Conservation (phyloP, 768 basidiomycete genomes). For the Lentinula sp. region DNA sequence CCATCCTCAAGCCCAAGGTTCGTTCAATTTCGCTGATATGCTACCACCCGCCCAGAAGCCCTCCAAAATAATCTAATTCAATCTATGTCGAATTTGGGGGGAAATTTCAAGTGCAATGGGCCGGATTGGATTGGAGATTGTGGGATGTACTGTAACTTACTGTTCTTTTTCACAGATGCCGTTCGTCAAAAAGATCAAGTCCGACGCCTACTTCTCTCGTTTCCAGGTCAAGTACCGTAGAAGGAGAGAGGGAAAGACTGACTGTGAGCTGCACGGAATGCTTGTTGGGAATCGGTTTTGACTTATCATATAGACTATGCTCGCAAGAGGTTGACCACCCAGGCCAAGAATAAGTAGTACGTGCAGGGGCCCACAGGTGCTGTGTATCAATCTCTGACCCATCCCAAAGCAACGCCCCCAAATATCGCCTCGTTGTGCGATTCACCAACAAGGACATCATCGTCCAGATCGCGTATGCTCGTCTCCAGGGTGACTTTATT, state of each 20-base stretch:
- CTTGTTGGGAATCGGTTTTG: neutral
- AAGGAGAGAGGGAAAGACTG: conserved; percentile 97
- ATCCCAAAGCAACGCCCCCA: conserved; percentile 75
- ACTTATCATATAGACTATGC: conserved; percentile 73
- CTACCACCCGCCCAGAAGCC: neutral
- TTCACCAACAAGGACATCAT: conserved; percentile 98
- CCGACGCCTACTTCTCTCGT: conserved; percentile 94
- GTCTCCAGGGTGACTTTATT: conserved; percentile 95
- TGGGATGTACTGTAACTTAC: conserved; percentile 1
- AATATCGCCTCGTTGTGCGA: conserved; percentile 97
- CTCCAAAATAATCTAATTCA: no score
- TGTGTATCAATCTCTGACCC: neutral
- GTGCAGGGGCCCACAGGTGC: conserved; percentile 15
- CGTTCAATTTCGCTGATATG: neutral
- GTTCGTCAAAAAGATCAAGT: conserved; percentile 97
- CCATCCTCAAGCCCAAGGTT: neutral
- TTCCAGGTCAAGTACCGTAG: conserved; percentile 99
- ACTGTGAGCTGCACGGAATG: conserved; percentile 54
- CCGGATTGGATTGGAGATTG: neutral
- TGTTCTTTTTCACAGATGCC: conserved; percentile 55
- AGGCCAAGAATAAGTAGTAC: conserved; percentile 99
- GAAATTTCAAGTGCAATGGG: neutral
- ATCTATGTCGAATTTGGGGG: neutral
- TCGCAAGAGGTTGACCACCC: conserved; percentile 91
- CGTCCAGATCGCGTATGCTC: conserved; percentile 93